Evolutionary conservation across 306 rosid species (phyloP).

Genomic region (Leucaena leucocephala): DNA sequence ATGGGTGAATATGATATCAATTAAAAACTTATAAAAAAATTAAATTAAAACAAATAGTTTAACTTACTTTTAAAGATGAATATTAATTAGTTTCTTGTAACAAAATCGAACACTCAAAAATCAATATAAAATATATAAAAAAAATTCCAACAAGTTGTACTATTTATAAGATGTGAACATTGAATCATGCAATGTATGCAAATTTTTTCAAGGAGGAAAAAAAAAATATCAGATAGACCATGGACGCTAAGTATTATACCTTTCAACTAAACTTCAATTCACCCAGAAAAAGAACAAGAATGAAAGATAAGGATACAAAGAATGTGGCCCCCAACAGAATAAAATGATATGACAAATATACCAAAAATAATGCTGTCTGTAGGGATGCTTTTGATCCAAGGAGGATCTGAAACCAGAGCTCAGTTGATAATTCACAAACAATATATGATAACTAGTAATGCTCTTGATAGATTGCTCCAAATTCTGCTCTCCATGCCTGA

Average conservation of each 20-base stretch:
- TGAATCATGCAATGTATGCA: no score
- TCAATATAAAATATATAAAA: no score
- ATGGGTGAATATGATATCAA: background rate
- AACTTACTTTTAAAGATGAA: background rate
- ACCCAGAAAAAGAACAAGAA: background rate
- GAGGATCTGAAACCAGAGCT: slow-evolving; percentile 40
- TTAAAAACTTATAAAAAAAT: background rate
- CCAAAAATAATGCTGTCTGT: background rate
- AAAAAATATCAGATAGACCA: no score
- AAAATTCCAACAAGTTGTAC: no score
- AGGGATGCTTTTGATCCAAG: slow-evolving; percentile 42
- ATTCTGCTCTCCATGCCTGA: slow-evolving; percentile 94
- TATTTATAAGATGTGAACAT: no score
- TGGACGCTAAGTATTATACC: no score
- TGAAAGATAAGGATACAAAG: background rate
- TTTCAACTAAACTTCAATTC: background rate
- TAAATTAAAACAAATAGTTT: background rate
- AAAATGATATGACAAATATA: slow-evolving; percentile 25
- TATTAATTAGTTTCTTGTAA: background rate
- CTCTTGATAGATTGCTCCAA: slow-evolving; percentile 94
- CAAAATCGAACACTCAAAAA: background rate
- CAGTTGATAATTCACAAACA: background rate
- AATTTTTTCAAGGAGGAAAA: no score
- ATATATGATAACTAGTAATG: slow-evolving; percentile 52
- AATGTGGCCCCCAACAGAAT: slow-evolving; percentile 6